Base-by-base conservation (phyloP, 352 stramenopile genomes). In the Aphanomyces cochlioides region DNA sequence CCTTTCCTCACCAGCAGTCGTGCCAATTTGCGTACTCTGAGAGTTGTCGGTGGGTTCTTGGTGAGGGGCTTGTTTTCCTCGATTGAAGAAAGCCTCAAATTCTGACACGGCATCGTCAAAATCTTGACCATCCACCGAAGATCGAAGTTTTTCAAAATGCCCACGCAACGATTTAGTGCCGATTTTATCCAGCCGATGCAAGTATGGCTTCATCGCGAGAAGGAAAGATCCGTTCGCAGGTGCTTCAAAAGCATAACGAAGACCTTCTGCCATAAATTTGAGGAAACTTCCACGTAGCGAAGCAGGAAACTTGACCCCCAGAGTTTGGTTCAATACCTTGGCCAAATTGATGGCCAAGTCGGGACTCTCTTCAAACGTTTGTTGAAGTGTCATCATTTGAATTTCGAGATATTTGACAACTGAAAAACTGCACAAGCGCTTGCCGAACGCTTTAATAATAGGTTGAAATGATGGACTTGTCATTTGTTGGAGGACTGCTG, bases 331-430 rank as follows among this genome's bases (percentile, higher is more conserved):
- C 7, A 96, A 77, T 56, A 85, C 82, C 77, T 88, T 96, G 36
- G 84, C 81, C 10, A 96, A 65, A 34, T 80, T 69, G 53, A 92
- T 77, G 17, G 76, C 84, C 38, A 85, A 77, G 61, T 84, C 76
- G 17, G 92, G 61, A 45, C 90, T 83, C 58, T 90, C 82, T n/a
- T 78, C 67, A 65, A 83, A 96, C 10, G 90, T 65, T 69, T 90
- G 82, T 3, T 85, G 84, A 54, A 96, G 77, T 13, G 85, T 78
- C 36, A 81, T 89, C 87, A 96, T 96, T 72, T 96, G 88, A n/a
- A 93, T 84, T 74, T 96, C 88, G 28, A 96, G 74, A 59, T 91
- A 93, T 28, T 88, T 84, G 48, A 94, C 81, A 0, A 85, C 85
- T 7, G 85, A 83, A 41, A 95, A 79, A 15, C 76, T 73, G 58